Evolutionary conservation across 768 basidiomycete genomes (phyloP).

Genomic region (Xerocomus spinulosus): DNA sequence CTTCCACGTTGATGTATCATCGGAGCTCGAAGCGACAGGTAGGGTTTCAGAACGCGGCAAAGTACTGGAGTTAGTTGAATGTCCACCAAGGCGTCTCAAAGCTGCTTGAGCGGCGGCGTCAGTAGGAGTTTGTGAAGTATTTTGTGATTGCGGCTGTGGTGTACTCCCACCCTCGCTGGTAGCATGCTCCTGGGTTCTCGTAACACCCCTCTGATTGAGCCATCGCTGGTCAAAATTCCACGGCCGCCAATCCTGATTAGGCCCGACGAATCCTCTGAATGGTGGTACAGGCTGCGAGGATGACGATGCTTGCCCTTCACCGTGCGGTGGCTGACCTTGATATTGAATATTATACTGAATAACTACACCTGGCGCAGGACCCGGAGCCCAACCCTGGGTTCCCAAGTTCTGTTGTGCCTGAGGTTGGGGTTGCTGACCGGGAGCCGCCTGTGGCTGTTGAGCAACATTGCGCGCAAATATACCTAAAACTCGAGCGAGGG

Average conservation of each 20-base stretch:
- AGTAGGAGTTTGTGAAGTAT: conserved; percentile 31
- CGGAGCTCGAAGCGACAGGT: conserved; percentile 3
- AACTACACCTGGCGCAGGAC: conserved; percentile 43
- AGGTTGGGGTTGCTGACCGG: conserved; percentile 29
- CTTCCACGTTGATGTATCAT: conserved; percentile 16
- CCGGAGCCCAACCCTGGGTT: conserved; percentile 34
- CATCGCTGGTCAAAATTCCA: conserved; percentile 47
- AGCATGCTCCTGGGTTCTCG: conserved; percentile 15
- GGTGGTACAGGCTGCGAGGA: conserved; percentile 43
- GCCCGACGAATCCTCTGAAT: conserved; percentile 60
- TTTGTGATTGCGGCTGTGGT: conserved; percentile 9
- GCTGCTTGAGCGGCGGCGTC: conserved; percentile 68
- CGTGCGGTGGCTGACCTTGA: conserved; percentile 37
- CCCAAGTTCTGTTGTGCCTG: conserved; percentile 31
- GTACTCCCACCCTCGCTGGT: neutral
- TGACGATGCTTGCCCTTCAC: conserved; percentile 29
- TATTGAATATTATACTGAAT: conserved; percentile 66
- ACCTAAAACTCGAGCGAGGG: conserved; percentile 35
- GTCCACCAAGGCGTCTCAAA: conserved; percentile 42
- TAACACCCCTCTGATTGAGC: conserved; percentile 16
- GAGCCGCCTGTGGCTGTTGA: conserved; percentile 36
- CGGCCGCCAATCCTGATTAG: conserved; percentile 59
- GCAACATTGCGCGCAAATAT: conserved; percentile 53
- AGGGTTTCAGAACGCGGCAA: conserved; percentile 6
- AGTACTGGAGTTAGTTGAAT: conserved; percentile 3